Evolutionary conservation across 805 yeast species (phyloP), one percentile per base, ranked within the genome.

Genomic region (Debaryomyces castellii): DNA sequence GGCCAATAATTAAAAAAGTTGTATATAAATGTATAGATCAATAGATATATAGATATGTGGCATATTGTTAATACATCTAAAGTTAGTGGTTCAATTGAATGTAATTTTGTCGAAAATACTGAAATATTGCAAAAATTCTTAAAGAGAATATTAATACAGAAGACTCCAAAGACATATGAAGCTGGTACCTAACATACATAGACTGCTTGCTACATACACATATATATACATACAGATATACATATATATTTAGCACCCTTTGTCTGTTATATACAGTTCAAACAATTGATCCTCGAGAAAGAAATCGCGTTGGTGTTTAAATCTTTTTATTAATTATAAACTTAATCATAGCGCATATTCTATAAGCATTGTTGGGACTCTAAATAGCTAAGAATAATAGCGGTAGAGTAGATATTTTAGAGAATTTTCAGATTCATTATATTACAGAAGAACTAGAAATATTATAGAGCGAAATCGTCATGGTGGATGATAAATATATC

Each of bases 401-500:
- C 20, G 11, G 17, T 30, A 16, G 5, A 30, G 3, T 18, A 16
- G 9, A 17, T 14, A 14, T 14, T 16, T 30, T 30, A 25, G 7
- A 7, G 4, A 10, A 16, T 7, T 30, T 30, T 30, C 34, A 30
- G 3, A 14, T 30, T 17, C 4, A 20, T 8, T 6, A 30, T 30
- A 30, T 17, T 30, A 16, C 34, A 30, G 10, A 30, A 4, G n/a
- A n/a, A 28, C 11, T 14, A 12, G 16, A 14, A 16, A 16, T 11
- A 28, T 28, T 28, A 28, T 30, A 9, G 8, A 11, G 3, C 16
- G 7, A 12, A 30, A 20, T 14, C 20, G 44, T 33, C 16, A 67
- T 66, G 69, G 66, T 86, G 60, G 95, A 89, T 57, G 96, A 89
- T 51, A 89, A 90, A 63, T 89, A 87, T 62, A 86, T 89, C 49